Conservation (phyloP, 2,329 filamentous ascomycete species). For the Fusarium pseudocircinatum region DNA sequence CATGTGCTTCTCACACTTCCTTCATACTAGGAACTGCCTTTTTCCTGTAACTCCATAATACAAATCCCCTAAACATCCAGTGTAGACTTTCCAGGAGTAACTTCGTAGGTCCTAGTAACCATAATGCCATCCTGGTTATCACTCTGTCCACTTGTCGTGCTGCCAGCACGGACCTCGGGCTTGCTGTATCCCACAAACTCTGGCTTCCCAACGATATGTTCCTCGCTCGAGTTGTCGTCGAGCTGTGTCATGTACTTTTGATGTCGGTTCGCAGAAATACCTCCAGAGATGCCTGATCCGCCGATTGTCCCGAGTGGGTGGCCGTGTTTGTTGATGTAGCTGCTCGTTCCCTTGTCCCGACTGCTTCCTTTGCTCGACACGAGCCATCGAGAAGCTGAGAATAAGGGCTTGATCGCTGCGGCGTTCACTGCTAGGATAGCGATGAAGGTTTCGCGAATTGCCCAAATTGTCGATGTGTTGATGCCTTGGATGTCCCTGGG, state of each 20-base stretch:
- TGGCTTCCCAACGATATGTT: constrained; percentile 42
- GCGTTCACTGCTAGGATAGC: constrained; percentile 55
- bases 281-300: constrained; percentile 25
- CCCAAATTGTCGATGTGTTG: constrained; percentile 54
- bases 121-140: constrained; percentile 34
- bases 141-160: constrained; percentile 33
- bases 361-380: constrained; percentile 47
- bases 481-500: constrained; percentile 47
- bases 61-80: constrained; percentile 32
- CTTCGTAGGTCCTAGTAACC: constrained; percentile 41
- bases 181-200: constrained; percentile 33
- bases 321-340: constrained; percentile 39
- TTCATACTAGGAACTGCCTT: background rate
- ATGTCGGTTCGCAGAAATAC: constrained; percentile 15
- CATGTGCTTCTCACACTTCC: background rate
- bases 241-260: constrained; percentile 39
- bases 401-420: constrained; percentile 53
- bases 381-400: constrained; percentile 48
- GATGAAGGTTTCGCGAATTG: constrained; percentile 56
- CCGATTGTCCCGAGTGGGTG: constrained; percentile 42
- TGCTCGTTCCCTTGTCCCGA: constrained; percentile 37
- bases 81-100: constrained; percentile 37
- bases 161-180: constrained; percentile 34
- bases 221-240: constrained; percentile 46
- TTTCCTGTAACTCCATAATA: constrained; percentile 7